Evolutionary conservation across 1,139 yeast genomes (phyloP).

Genomic region (Lizanozyma gosingica): DNA sequence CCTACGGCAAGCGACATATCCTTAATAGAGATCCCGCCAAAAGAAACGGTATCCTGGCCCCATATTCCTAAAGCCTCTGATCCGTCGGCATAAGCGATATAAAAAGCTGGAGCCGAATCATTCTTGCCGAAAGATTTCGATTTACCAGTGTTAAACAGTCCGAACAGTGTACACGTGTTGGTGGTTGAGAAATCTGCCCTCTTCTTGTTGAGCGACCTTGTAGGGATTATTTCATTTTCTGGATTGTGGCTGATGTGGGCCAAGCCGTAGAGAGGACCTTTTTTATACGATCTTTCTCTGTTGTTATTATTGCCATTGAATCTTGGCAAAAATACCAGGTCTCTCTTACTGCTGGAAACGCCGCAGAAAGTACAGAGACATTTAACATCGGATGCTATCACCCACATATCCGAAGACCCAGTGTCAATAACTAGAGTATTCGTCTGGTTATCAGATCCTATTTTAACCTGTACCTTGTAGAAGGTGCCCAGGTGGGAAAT

Average conservation of each 20-base stretch:
- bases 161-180: slow-evolving; percentile 27
- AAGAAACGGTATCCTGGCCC: slow-evolving; percentile 38
- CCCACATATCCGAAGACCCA: slow-evolving; percentile 34
- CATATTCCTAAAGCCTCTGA: slow-evolving; percentile 38
- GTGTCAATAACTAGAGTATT: slow-evolving; percentile 26
- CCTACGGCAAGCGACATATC: slow-evolving; percentile 43
- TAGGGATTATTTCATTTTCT: neutral
- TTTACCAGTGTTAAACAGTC: slow-evolving; percentile 28
- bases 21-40: slow-evolving; percentile 30
- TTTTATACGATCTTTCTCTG: neutral
- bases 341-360: neutral
- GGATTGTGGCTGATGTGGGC: neutral
- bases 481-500: slow-evolving; percentile 9
- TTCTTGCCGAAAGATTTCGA: slow-evolving; percentile 27
- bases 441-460: slow-evolving; percentile 19
- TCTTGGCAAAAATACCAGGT: neutral
- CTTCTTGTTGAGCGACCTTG: neutral
- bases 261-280: neutral
- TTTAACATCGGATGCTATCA: neutral
- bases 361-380: neutral
- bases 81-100: slow-evolving; percentile 30
- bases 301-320: neutral
- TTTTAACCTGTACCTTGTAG: slow-evolving; percentile 16
- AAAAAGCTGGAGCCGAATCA: slow-evolving; percentile 22
- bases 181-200: slow-evolving; percentile 2